phyloP scores from a whole-genome alignment of 371 early-diverging fungal species.

The Rhizopus stolonifer region DNA sequence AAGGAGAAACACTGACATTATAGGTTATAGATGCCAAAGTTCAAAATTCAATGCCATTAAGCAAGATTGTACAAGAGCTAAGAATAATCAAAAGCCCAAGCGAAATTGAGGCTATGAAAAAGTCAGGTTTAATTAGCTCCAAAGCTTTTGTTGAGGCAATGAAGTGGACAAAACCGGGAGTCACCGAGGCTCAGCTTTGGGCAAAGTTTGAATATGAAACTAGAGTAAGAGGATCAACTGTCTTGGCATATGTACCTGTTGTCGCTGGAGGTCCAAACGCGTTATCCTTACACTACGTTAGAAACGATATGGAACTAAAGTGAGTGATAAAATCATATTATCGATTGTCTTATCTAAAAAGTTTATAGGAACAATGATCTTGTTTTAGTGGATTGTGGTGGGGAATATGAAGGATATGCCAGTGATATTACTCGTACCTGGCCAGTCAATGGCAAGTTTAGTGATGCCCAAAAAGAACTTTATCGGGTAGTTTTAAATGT shows the following conservation, averaged over 20 bases:
- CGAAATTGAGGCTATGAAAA: constrained; percentile 79
- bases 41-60: constrained; percentile 53
- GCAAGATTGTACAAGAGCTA: constrained; percentile 66
- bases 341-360: too few relatives aligned
- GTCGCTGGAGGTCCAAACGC: constrained; percentile 93
- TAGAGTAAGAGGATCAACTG: constrained; percentile 67
- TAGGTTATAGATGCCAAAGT: constrained; percentile 27
- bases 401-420: constrained; percentile 86
- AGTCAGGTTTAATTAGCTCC: constrained; percentile 75
- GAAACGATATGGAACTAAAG: constrained; percentile 74
- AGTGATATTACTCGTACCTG: constrained; percentile 94
- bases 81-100: constrained; percentile 76
- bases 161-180: constrained; percentile 67
- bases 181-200: constrained; percentile 77
- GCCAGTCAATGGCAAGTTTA: constrained; percentile 90
- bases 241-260: constrained; percentile 94
- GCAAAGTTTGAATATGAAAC: constrained; percentile 78
- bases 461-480: constrained; percentile 74
- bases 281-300: constrained; percentile 90
- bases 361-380: constrained; percentile 84
- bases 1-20: too few relatives aligned
- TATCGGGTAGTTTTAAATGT: constrained; percentile 86
- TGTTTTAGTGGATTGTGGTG: constrained; percentile 92
- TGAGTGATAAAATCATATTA: constrained; percentile 29
- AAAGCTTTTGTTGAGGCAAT: constrained; percentile 77